Evolutionary conservation across 108 stramenopile genomes (phyloP), one percentile per base, ranked within the genome.

Genomic region (Conticribra weissflogii): DNA sequence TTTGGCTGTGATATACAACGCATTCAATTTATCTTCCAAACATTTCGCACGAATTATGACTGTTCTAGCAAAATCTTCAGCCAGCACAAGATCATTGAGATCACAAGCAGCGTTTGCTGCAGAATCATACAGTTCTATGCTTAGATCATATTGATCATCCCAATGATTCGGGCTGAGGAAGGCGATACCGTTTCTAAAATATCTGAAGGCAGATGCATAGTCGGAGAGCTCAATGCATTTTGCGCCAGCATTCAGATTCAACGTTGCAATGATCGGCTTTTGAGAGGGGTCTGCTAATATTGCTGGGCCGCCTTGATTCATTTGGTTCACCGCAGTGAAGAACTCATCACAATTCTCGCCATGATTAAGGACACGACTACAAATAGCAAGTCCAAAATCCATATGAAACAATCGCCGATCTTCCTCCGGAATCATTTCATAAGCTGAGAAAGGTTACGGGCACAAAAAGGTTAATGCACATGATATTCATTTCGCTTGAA

Each of bases 201-300:
- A 76, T 15, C 21, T 8, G 16, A 29, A 56, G 1, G 72, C 72
- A 24, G 72, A 23, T 19, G 36, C 2, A 46, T 28, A 76, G 30
- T 61, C 59, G 16, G 74, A 68, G 33, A 56, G 41, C 2, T 46
- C 30, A 29, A 77, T 70, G 14, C 69, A 51, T 30, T 54, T 77
- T 22, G 70, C 51, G 8, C 76, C 76, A 17, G 76, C 76, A 14
- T 22, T 24, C n/a, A 71, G 19, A 58, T 67, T 67, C 15, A 71
- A 44, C 2, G 48, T 21, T 9, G 68, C 68, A 0, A 71, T 49
- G 3, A 17, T 0, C 3, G n/a, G 12, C 33, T 15, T 17, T 1
- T 66, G 17, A 17, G 31, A 29, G 3, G 41, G 1, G 3, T 32
- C 33, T n/a, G 22, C 12, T 29, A 73, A 9, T 9, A 57, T 47